A percentile compares a stretch with the other conserved stretches of the same genome.
phyloP scores from a whole-genome alignment of 2,329 filamentous ascomycete genomes.

The Fulvia fulva region DNA sequence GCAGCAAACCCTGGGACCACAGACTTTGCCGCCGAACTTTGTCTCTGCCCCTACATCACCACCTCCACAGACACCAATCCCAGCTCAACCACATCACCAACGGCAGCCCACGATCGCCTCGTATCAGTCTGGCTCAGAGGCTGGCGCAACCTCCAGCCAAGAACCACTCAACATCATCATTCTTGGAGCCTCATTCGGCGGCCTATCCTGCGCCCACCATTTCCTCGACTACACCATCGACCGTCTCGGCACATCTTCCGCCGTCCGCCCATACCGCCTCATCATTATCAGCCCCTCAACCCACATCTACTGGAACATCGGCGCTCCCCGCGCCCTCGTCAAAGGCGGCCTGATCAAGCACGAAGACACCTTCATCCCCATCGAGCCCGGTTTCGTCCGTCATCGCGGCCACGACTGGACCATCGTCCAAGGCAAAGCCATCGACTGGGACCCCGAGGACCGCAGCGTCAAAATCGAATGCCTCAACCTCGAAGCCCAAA shows the following conservation, averaged over 20 bases:
- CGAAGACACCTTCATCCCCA: conserved; percentile 35
- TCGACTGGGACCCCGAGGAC: conserved; percentile 26
- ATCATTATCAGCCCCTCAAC: conserved; percentile 35
- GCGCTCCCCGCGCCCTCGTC: conserved; percentile 36
- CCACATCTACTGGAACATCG: conserved; percentile 39
- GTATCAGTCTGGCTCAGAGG: not conserved
- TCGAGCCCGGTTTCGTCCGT: conserved; percentile 33
- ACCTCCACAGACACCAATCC: not conserved
- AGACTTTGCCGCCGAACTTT: not conserved
- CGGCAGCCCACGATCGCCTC: not conserved
- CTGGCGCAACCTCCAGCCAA: conserved; percentile 7
- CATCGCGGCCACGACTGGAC: conserved; percentile 30
- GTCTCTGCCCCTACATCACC: not conserved
- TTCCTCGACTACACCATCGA: conserved; percentile 34
- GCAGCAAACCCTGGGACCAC: not conserved
- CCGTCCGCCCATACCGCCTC: conserved; percentile 31
- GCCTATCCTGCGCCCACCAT: conserved; percentile 36
- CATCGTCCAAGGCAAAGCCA: conserved; percentile 36
- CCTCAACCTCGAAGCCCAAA: conserved; percentile 19
- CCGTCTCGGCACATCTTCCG: conserved; percentile 25
- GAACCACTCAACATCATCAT: conserved; percentile 37
- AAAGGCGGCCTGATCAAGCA: conserved; percentile 33
- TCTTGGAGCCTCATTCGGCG: conserved; percentile 38
- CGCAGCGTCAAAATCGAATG: conserved; percentile 28
- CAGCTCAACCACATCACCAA: not conserved